These are phyloP conservation scores for Groenewaldozyma salmanticensis DNA, from an alignment of 805 yeast genomes.

Conservation along the genomic window DNA sequence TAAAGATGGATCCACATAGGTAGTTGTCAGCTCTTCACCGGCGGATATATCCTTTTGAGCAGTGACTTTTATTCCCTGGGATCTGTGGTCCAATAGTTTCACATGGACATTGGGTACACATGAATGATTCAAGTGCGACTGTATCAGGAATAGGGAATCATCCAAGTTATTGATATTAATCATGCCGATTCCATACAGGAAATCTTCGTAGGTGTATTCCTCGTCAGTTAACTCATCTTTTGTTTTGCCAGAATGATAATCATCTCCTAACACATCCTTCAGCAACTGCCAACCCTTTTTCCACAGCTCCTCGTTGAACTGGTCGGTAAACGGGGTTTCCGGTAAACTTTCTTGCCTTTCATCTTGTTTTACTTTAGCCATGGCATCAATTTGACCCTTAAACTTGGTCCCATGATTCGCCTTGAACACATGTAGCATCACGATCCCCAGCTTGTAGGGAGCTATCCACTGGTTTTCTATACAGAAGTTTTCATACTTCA, in stretches of 20 bases:
- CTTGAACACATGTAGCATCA: conserved; percentile 37
- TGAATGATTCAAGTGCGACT: conserved; percentile 66
- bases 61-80: conserved; percentile 47
- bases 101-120: conserved; percentile 61
- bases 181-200: conserved; percentile 53
- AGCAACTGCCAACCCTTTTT: conserved; percentile 44
- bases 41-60: conserved; percentile 49
- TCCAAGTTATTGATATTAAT: conserved; percentile 67
- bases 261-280: conserved; percentile 25
- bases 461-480: conserved; percentile 58
- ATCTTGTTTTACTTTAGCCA: conserved; percentile 65
- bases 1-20: conserved; percentile 53
- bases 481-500: conserved; percentile 49
- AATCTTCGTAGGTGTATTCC: conserved; percentile 41
- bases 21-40: conserved; percentile 60
- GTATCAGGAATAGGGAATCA: conserved; percentile 45
- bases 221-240: conserved; percentile 13
- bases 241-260: conserved; percentile 18
- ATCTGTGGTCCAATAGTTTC: conserved; percentile 30
- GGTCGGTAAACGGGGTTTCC: conserved; percentile 24
- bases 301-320: conserved; percentile 57
- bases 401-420: conserved; percentile 30
- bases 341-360: conserved; percentile 43
- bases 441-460: conserved; percentile 52
- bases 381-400: conserved; percentile 41